Evolutionary conservation across 176 grass and related monocot species (phyloP), one percentile per base, ranked within the genome.

Genomic region (Oropetium thomaeum): DNA sequence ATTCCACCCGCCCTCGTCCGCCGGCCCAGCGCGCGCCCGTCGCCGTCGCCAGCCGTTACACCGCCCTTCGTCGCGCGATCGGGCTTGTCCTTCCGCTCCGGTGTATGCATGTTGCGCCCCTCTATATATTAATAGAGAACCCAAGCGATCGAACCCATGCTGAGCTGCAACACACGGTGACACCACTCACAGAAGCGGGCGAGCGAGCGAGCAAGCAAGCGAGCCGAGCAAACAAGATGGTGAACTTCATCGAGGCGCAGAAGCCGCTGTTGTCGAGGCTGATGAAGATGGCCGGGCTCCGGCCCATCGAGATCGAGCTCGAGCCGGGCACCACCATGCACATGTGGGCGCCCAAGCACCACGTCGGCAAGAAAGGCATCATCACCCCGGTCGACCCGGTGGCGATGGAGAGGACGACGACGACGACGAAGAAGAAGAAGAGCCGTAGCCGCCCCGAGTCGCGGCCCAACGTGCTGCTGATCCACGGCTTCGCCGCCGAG

Each of bases 401-500:
- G 4, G 13, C n/a, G n/a, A n/a, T n/a, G n/a, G n/a, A n/a, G n/a
- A n/a, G n/a, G n/a, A n/a, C n/a, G 27, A 1, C 57, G 0, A 13
- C 9, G 0, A 2, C 22, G 20, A 35, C 4, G 4, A 39, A 28
- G 43, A 47, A 20, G 7, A 78, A 52, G 39, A 77, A 65, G 48
- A 29, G 52, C n/a, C n/a, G n/a, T n/a, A n/a, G n/a, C n/a, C n/a
- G n/a, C 3, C 65, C 69, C 26, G 76, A 88, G 65, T 63, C 89
- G 15, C 84, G 78, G 80, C 91, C 89, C 10, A 88, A 84, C 41
- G 68, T 99, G 16, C 76, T 99, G 38, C 85, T 99, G 1, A 76
- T 99, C 52, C 96, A 99, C 41, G 96, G 96, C n/a, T 99, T 99
- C 44, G 91, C 91, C 0, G 69, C 87, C 11, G 89, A 99, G 84